A percentile compares a stretch with the other conserved stretches of the same genome.
These are phyloP conservation scores for Mycena crocata DNA, from an alignment of 768 basidiomycete genomes.

Conservation along the genomic window DNA sequence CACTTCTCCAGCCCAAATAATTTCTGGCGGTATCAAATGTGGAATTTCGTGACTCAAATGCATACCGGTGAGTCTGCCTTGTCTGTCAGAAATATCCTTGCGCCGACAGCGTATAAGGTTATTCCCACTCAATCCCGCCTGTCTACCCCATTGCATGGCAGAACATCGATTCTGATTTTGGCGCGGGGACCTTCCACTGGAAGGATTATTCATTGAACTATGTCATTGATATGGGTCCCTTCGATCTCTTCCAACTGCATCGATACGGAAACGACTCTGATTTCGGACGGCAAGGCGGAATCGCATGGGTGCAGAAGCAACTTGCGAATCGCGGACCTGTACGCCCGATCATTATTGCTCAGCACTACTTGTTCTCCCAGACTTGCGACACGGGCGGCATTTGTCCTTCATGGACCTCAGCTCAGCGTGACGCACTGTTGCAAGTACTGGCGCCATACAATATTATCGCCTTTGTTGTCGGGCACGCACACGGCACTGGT, in stretches of 20 bases:
- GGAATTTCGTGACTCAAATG: slow-evolving; percentile 7
- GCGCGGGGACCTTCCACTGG: neutral
- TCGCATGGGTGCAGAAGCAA: neutral
- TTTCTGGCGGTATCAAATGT: slow-evolving; percentile 7
- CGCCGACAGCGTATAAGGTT: neutral
- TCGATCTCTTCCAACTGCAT: neutral
- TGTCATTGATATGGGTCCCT: slow-evolving; percentile 3
- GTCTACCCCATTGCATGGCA: neutral
- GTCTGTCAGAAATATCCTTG: neutral
- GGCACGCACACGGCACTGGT: neutral
- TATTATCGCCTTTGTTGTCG: neutral
- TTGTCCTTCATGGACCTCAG: slow-evolving; percentile 4
- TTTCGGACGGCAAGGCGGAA: neutral
- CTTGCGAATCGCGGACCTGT: neutral
- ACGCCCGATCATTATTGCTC: neutral
- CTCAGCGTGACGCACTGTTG: neutral
- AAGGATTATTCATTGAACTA: slow-evolving; percentile 1
- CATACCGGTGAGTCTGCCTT: neutral
- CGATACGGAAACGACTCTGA: neutral
- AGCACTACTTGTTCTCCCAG: neutral
- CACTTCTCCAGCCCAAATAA: neutral
- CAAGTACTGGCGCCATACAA: neutral
- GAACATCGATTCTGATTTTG: slow-evolving; percentile 2
- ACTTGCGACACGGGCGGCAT: slow-evolving; percentile 6
- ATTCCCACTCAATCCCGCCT: neutral